Evolutionary conservation across 495 filamentous ascomycete genomes (phyloP), one percentile per base, ranked within the genome.

Genomic region (Peziza echinospora): DNA sequence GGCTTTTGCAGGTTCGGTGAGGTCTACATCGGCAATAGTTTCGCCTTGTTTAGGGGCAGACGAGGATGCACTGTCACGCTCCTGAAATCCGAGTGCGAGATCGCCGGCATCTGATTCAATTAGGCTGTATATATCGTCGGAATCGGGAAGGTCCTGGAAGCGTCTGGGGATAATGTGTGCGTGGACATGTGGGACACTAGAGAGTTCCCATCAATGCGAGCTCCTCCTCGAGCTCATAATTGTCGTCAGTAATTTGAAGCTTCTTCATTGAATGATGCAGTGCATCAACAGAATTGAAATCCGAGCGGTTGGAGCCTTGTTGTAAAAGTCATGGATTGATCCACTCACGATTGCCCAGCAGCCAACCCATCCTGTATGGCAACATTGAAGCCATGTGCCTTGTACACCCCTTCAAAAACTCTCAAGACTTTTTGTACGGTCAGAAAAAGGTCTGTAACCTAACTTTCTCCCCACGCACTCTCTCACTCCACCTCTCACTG

Each of bases 121-220:
- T 67, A 78, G 65, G 47, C 76, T 72, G 63, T 96, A 93, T 43
- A 96, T 71, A 51, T 64, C 64, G 49, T 77, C 71, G 16, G 30
- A 37, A 37, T 65, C 63, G n/a, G 64, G 57, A 5, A 68, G 67
- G 46, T 69, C 63, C 9, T 67, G 66, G 17, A 60, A 52, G 53
- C 69, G 70, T 34, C 89, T 65, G 21, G 89, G 89, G 45, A 97
- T 94, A 26, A 96, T 75, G 65, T 97, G 91, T 43, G 80, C 77
- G 63, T 97, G 91, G 11, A 96, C 76, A 65, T 97, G 89, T 8
- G 80, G 66, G 21, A 97, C 85, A 22, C 73, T 81, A n/a, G n/a
- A n/a, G n/a, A n/a, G n/a, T n/a, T n/a, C n/a, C n/a, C n/a, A n/a
- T n/a, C n/a, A n/a, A n/a, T n/a, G 6, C 6, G 30, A 17, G 30